Conservation (phyloP, 2,329 filamentous ascomycete genomes). For the Colletotrichum australisinense region DNA sequence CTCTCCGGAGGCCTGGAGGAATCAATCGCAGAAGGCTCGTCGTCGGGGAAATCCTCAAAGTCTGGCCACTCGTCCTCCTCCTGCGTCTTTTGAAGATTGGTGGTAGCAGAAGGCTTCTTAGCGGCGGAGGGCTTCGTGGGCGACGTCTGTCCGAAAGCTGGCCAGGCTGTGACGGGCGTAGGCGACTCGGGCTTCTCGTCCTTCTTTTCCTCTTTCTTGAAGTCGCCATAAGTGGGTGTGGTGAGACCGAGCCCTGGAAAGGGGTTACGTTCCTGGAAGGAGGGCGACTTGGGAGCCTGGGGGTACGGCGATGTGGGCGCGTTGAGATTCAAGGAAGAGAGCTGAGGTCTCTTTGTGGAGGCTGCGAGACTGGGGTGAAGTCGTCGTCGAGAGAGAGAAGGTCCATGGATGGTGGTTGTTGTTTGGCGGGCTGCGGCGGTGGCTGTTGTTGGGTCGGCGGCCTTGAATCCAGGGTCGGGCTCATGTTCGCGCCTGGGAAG, state of each 20-base stretch:
- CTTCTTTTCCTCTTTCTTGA: constrained; percentile 46
- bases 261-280: constrained; percentile 65
- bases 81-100: constrained; percentile 32
- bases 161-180: constrained; percentile 60
- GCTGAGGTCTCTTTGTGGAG: constrained; percentile 42
- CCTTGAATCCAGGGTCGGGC: constrained; percentile 26
- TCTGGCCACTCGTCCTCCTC: constrained; percentile 61
- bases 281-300: constrained; percentile 62
- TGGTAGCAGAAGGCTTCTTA: constrained; percentile 21
- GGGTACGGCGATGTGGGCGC: constrained; percentile 52
- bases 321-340: constrained; percentile 47
- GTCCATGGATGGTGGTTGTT: constrained; percentile 49
- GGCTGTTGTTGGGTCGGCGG: constrained; percentile 38
- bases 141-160: constrained; percentile 45
- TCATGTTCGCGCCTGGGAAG: constrained; percentile 17
- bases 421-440: constrained; percentile 11
- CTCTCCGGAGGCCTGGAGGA: constrained; percentile 41
- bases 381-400: constrained; percentile 52
- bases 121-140: constrained; percentile 12
- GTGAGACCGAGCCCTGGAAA: constrained; percentile 61
- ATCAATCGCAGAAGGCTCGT: constrained; percentile 35
- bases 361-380: constrained; percentile 39
- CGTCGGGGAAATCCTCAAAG: constrained; percentile 58
- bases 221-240: constrained; percentile 50
- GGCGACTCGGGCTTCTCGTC: constrained; percentile 48